Evolutionary conservation across 2,329 filamentous ascomycete genomes (phyloP).

Genomic region (Botrytis deweyae): DNA sequence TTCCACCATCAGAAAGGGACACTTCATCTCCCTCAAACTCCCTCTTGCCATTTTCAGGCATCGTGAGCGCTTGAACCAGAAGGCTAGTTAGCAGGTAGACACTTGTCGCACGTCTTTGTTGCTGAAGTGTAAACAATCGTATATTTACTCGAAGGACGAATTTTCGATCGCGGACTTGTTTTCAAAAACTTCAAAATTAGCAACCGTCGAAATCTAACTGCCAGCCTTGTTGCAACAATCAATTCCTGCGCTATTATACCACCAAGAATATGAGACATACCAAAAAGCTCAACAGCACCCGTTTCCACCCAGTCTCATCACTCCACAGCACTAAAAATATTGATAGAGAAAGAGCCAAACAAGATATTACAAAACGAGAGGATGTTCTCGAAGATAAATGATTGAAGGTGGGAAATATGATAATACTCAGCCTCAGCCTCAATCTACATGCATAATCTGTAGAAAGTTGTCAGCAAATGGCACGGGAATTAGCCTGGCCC

Average conservation of each 20-base stretch:
- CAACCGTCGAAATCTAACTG: neutral
- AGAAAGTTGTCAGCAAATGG: neutral
- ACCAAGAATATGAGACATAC: neutral
- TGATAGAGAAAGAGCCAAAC: neutral
- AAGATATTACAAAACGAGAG: neutral
- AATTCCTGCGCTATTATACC: too few species aligned
- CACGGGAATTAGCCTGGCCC: neutral
- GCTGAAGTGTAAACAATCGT: neutral
- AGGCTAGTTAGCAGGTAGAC: neutral
- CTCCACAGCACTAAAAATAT: neutral
- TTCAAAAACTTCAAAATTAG: neutral
- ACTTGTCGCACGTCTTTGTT: neutral
- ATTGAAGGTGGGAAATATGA: neutral
- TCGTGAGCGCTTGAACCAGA: neutral
- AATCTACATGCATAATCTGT: neutral
- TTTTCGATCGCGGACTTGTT: neutral
- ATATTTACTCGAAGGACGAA: neutral
- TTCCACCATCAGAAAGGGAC: neutral
- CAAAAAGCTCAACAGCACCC: neutral
- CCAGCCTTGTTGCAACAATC: neutral
- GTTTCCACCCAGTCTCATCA: neutral
- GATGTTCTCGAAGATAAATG: neutral
- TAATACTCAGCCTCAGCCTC: neutral
- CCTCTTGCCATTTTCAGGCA: neutral
- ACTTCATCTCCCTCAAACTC: neutral